A percentile compares a stretch with the other conserved stretches of the same genome.
Conservation (phyloP, 2,329 filamentous ascomycete species). For the Lecanosticta acicola region DNA sequence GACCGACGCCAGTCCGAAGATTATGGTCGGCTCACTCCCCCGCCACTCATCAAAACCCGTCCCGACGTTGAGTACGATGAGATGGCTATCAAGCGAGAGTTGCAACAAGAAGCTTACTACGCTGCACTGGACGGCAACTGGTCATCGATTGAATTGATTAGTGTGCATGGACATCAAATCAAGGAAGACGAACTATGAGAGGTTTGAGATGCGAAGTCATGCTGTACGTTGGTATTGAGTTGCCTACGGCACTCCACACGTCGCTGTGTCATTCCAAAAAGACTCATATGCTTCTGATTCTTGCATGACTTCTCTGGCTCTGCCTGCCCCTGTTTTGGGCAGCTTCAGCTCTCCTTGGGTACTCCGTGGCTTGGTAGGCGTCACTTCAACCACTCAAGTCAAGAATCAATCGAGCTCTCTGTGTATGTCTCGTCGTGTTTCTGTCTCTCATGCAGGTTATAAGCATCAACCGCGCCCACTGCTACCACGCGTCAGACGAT, state of each 20-base stretch:
- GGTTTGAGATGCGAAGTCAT: background rate
- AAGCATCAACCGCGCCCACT: too few species aligned
- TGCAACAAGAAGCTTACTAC: constrained; percentile 22
- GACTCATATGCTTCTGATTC: too few species aligned
- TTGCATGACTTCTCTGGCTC: too few species aligned
- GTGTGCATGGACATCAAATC: constrained; percentile 23
- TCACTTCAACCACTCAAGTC: too few species aligned
- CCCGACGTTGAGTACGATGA: background rate
- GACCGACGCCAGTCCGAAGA: constrained; percentile 1
- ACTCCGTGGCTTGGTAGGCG: too few species aligned
- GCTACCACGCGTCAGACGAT: too few species aligned
- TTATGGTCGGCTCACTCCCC: constrained; percentile 5
- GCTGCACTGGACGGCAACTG: constrained; percentile 23
- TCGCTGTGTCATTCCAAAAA: background rate
- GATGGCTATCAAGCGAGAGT: constrained; percentile 13
- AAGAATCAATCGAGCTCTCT: too few species aligned
- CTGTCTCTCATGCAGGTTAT: too few species aligned
- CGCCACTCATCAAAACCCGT: background rate
- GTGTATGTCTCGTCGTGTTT: too few species aligned
- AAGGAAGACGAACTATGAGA: constrained; percentile 29
- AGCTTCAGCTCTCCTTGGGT: too few species aligned
- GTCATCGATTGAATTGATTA: constrained; percentile 25
- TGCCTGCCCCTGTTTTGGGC: too few species aligned
- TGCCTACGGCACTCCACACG: background rate
- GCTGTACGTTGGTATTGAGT: background rate